Percentiles rank a stretch among this genome's conserved stretches.
These are phyloP conservation scores for Neurospora sp. DNA, from an alignment of 495 filamentous ascomycete genomes.

Conservation along the genomic window DNA sequence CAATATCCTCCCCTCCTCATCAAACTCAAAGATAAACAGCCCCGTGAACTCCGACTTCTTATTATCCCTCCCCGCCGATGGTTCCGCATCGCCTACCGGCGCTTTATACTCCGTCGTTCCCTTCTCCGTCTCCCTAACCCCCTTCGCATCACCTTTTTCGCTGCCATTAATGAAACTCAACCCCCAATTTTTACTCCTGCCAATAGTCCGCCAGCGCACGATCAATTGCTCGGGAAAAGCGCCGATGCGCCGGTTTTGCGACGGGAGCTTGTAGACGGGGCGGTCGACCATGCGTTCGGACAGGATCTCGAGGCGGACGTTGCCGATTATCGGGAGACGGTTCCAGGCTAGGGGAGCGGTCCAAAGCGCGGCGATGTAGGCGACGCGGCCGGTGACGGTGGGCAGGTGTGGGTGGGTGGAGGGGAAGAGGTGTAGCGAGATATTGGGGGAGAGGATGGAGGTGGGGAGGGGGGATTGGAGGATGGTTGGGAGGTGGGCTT, in stretches of 20 bases:
- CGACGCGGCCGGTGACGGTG: slow-evolving; percentile 76
- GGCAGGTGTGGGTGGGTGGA: slow-evolving; percentile 94
- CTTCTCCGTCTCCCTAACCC: not conserved
- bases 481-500: slow-evolving; percentile 76
- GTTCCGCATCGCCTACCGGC: not conserved
- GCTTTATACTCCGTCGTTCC: not conserved
- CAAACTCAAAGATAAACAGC: slow-evolving; percentile 92
- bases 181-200: slow-evolving; percentile 22
- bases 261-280: slow-evolving; percentile 9
- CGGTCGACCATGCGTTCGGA: slow-evolving; percentile 74
- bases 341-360: slow-evolving; percentile 94
- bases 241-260: slow-evolving; percentile 23
- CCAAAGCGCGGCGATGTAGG: slow-evolving; percentile 90
- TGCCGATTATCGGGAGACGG: slow-evolving; percentile 76
- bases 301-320: slow-evolving; percentile 75
- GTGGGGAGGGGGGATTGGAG: slow-evolving; percentile 74
- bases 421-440: slow-evolving; percentile 91
- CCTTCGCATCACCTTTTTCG: not conserved
- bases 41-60: slow-evolving; percentile 60
- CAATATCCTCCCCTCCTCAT: slow-evolving; percentile 72
- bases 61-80: slow-evolving; percentile 6
- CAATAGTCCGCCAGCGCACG: slow-evolving; percentile 66
- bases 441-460: slow-evolving; percentile 78
- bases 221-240: slow-evolving; percentile 65
- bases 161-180: slow-evolving; percentile 8